Conservation (phyloP, 148 eudicot species). For the Talinum fruticosum region DNA sequence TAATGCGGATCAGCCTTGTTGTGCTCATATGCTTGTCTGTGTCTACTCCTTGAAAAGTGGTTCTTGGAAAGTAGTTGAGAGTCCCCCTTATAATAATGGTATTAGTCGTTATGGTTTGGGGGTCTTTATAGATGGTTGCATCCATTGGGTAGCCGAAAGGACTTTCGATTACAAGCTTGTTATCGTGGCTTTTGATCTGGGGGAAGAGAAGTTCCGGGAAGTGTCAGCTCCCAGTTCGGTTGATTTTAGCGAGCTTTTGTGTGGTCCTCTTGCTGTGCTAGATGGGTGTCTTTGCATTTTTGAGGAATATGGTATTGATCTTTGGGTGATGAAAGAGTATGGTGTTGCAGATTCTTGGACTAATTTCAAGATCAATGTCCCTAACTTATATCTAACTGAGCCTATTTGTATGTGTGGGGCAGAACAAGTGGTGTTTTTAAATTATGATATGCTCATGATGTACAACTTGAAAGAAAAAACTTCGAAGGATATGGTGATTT, state of each 20-base stretch:
- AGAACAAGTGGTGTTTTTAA: neutral
- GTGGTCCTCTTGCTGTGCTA: neutral
- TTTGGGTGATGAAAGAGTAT: constrained; percentile 9
- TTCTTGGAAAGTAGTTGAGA: neutral
- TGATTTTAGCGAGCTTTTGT: neutral
- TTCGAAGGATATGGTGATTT: neutral
- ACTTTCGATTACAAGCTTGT: neutral
- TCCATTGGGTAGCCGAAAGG: constrained; percentile 13
- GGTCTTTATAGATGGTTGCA: constrained; percentile 6
- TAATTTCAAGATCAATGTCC: neutral
- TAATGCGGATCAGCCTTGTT: too few relatives aligned
- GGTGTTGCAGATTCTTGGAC: constrained; percentile 1
- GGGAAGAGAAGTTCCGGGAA: constrained; percentile 5
- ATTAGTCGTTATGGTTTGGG: neutral
- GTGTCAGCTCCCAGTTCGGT: constrained; percentile 15
- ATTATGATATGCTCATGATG: neutral
- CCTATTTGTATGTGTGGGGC: neutral
- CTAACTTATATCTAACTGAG: neutral
- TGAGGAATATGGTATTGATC: neutral
- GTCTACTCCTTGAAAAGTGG: constrained; percentile 17
- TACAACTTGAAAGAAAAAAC: neutral
- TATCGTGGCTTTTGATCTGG: constrained; percentile 20
- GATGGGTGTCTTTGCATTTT: constrained; percentile 10
- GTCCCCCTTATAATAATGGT: neutral
- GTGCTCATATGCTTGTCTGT: neutral